Conservation (phyloP, 2,329 filamentous ascomycete species). For the Pestalotiopsis sp. region DNA sequence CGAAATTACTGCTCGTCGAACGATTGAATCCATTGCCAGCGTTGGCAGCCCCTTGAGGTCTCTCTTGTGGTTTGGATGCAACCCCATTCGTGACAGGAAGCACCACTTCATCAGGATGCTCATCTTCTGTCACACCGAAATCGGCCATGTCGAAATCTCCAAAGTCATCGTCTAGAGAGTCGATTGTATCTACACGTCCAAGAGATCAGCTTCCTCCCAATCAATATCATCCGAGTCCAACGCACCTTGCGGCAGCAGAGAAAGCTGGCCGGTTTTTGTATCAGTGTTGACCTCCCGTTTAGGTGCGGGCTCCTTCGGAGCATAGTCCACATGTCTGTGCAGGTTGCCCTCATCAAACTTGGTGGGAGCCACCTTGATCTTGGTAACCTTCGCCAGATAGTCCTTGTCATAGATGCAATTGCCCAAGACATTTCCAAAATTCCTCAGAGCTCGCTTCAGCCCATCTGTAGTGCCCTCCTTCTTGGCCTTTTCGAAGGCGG, state of each 20-base stretch:
- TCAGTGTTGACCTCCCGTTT: conserved; percentile 17
- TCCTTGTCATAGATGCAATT: conserved; percentile 99
- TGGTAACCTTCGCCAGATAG: conserved; percentile 86
- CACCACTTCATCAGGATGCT: conserved; percentile 76
- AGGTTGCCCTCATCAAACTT: conserved; percentile 80
- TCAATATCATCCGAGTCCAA: conserved; percentile 42
- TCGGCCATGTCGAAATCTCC: conserved; percentile 77
- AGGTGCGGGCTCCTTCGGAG: conserved; percentile 54
- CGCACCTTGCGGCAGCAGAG: conserved; percentile 40
- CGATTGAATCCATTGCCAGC: conserved; percentile 26
- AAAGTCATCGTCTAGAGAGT: conserved; percentile 33
- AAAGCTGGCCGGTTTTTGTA: conserved; percentile 22
- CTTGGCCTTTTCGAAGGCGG: conserved; percentile 97
- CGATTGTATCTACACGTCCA: conserved; percentile 31
- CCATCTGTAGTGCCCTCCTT: conserved; percentile 97
- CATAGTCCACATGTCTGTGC: conserved; percentile 78
- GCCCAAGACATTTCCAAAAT: conserved; percentile 94
- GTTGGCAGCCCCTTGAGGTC: conserved; percentile 22
- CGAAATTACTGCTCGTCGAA: conserved; percentile 23
- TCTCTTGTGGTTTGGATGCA: conserved; percentile 26
- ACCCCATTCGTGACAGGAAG: conserved; percentile 43
- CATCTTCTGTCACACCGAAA: conserved; percentile 69
- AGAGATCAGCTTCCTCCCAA: conserved; percentile 33
- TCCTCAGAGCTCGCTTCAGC: conserved; percentile 84
- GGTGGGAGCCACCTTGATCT: conserved; percentile 77